phyloP scores from a whole-genome alignment of 345 rosid genomes.

The Limnanthes douglasii region DNA sequence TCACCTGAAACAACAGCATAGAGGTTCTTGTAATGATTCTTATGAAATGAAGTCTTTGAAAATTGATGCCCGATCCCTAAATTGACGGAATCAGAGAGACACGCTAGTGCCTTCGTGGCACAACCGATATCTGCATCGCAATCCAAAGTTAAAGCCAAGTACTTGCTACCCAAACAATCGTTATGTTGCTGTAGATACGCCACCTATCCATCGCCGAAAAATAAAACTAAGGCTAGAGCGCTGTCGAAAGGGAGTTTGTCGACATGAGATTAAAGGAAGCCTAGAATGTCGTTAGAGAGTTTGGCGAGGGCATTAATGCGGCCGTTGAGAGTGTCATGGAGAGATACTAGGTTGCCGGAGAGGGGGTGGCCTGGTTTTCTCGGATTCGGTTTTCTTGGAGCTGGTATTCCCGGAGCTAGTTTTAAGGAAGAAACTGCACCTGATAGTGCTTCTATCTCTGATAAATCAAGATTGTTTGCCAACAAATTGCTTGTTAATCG shows the following conservation, averaged over 20 bases:
- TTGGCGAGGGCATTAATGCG: constrained; percentile 49
- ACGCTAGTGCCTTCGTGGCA: constrained; percentile 71
- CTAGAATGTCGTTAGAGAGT: constrained; percentile 12
- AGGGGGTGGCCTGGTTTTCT: no score
- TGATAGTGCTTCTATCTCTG: no score
- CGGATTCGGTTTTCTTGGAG: no score
- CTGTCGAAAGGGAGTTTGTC: constrained; percentile 32
- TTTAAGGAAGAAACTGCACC: no score
- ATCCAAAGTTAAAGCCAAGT: constrained; percentile 27
- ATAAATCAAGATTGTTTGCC: no score
- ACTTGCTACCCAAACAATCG: constrained; percentile 69
- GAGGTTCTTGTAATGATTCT: constrained; percentile 84
- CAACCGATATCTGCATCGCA: constrained; percentile 54
- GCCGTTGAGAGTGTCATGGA: constrained; percentile 78
- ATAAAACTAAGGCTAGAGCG: constrained; percentile 36
- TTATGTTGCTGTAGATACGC: constrained; percentile 80
- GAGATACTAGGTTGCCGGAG: constrained; percentile 43
- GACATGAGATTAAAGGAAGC: constrained; percentile 71
- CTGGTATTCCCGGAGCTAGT: no score
- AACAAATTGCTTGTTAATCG: no score
- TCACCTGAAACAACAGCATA: constrained; percentile 76
- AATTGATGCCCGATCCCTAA: constrained; percentile 72
- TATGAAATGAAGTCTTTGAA: constrained; percentile 72
- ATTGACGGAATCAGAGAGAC: constrained; percentile 78
- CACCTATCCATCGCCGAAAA: constrained; percentile 12